Evolutionary conservation across 331 rosid species (phyloP).

Genomic region (Telfairia occidentalis): DNA sequence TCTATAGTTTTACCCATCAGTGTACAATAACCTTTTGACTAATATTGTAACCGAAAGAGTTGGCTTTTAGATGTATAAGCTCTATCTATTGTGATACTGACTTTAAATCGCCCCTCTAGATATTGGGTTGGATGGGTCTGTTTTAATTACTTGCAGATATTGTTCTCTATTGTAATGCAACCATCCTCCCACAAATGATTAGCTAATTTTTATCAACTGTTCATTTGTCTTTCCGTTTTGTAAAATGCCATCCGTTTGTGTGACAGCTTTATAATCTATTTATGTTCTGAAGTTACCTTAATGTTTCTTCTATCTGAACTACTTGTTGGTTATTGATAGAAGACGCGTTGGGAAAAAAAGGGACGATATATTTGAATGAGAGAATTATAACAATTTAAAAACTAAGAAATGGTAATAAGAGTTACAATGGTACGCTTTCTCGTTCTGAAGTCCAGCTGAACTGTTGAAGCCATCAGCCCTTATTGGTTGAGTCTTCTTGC

Average conservation of each 20-base stretch:
- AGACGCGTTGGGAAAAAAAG: neutral
- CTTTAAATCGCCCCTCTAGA: slow-evolving; percentile 16
- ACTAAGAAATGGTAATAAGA: too few relatives aligned
- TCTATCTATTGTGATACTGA: slow-evolving; percentile 23
- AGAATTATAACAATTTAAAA: too few relatives aligned
- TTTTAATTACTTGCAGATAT: neutral
- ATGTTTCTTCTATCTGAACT: neutral
- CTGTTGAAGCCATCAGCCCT: neutral
- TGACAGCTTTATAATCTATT: neutral
- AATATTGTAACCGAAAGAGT: slow-evolving; percentile 57
- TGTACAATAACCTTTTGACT: slow-evolving; percentile 77
- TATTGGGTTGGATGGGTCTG: slow-evolving; percentile 25
- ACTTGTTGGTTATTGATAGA: neutral
- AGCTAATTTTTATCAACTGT: slow-evolving; percentile 9
- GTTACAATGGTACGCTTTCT: too few relatives aligned
- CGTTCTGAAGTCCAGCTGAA: neutral
- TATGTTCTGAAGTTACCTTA: neutral
- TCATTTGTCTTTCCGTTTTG: neutral
- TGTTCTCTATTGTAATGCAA: slow-evolving; percentile 14
- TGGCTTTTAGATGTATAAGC: slow-evolving; percentile 40
- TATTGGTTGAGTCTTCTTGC: neutral
- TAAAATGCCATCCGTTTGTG: neutral
- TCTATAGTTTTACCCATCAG: slow-evolving; percentile 39
- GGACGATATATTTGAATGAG: neutral
- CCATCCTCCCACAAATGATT: slow-evolving; percentile 26